Evolutionary conservation across 2,329 filamentous ascomycete genomes (phyloP).

Genomic region (Calonectria fujianensis): DNA sequence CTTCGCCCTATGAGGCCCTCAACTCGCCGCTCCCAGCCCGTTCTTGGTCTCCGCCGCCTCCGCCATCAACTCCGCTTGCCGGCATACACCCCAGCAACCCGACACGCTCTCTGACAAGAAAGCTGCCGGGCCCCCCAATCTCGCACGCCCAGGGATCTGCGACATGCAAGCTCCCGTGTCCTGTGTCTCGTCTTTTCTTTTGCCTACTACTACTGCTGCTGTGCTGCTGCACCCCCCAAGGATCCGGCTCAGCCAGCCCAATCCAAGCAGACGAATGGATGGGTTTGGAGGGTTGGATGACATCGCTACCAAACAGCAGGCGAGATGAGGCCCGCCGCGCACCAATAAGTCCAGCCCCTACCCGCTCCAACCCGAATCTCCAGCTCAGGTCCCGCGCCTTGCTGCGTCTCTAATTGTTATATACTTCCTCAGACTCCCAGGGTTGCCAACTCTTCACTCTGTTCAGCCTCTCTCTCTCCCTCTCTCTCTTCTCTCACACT

Average conservation of each 20-base stretch:
- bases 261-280: slow-evolving; percentile 36
- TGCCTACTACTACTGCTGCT: slow-evolving; percentile 33
- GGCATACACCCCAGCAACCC: slow-evolving; percentile 39
- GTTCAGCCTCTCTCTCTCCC: slow-evolving; percentile 48
- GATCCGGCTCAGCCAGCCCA: slow-evolving; percentile 42
- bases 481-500: slow-evolving; percentile 26
- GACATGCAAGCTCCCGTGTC: slow-evolving; percentile 53
- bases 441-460: slow-evolving; percentile 46
- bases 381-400: slow-evolving; percentile 42
- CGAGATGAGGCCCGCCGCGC: slow-evolving; percentile 53
- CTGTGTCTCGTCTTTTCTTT: slow-evolving; percentile 42
- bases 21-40: slow-evolving; percentile 34
- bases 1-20: slow-evolving; percentile 29
- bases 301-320: slow-evolving; percentile 47
- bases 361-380: slow-evolving; percentile 50
- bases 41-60: slow-evolving; percentile 38
- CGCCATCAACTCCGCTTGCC: slow-evolving; percentile 40
- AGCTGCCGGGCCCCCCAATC: slow-evolving; percentile 36
- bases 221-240: slow-evolving; percentile 34
- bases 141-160: slow-evolving; percentile 42
- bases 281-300: slow-evolving; percentile 33
- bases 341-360: slow-evolving; percentile 50
- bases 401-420: slow-evolving; percentile 53
- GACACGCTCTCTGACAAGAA: slow-evolving; percentile 39
- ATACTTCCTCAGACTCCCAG: slow-evolving; percentile 48